phyloP scores from a whole-genome alignment of 495 filamentous ascomycete species.

The Hypoxylon lienhwacheense region DNA sequence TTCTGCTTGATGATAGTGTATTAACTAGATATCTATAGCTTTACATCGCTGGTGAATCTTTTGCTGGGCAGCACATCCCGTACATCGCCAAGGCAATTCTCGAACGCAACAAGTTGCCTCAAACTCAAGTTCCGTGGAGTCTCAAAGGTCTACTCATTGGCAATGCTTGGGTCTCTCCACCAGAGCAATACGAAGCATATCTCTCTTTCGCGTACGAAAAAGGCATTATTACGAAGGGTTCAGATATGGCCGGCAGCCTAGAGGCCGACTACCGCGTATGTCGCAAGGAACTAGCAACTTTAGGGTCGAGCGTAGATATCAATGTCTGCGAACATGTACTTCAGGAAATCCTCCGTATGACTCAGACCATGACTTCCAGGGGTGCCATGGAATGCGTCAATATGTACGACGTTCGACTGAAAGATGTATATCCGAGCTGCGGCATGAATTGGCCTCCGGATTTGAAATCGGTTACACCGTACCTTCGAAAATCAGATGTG shows the following conservation, averaged over 20 bases:
- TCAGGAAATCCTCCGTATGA: conserved; percentile 64
- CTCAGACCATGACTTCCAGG: conserved; percentile 49
- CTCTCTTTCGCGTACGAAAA: conserved; percentile 75
- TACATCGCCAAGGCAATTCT: conserved; percentile 90
- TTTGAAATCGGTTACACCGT: conserved; percentile 71
- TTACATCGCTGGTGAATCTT: conserved; percentile 94
- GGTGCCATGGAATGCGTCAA: conserved; percentile 70
- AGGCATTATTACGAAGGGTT: conserved; percentile 68
- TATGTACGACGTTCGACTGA: conserved; percentile 91
- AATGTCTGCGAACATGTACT: conserved; percentile 73
- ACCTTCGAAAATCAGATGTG: conserved; percentile 82
- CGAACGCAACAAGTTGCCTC: conserved; percentile 67
- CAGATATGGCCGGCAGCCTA: conserved; percentile 62
- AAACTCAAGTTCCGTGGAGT: conserved; percentile 63
- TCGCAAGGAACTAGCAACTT: conserved; percentile 67
- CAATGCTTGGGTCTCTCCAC: conserved; percentile 93
- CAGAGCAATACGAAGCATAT: conserved; percentile 89
- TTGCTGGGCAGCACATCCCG: conserved; percentile 95
- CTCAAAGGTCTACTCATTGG: conserved; percentile 89
- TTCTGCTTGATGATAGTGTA: conserved; percentile 8
- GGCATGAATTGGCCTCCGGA: conserved; percentile 98
- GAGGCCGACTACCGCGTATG: conserved; percentile 48
- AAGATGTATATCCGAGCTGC: conserved; percentile 72
- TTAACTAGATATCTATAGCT: conserved; percentile 60
- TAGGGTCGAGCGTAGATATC: conserved; percentile 66